A percentile compares a stretch with the other conserved stretches of the same genome.
phyloP scores from a whole-genome alignment of 768 basidiomycete genomes.

The Leccinum disarticulatum region DNA sequence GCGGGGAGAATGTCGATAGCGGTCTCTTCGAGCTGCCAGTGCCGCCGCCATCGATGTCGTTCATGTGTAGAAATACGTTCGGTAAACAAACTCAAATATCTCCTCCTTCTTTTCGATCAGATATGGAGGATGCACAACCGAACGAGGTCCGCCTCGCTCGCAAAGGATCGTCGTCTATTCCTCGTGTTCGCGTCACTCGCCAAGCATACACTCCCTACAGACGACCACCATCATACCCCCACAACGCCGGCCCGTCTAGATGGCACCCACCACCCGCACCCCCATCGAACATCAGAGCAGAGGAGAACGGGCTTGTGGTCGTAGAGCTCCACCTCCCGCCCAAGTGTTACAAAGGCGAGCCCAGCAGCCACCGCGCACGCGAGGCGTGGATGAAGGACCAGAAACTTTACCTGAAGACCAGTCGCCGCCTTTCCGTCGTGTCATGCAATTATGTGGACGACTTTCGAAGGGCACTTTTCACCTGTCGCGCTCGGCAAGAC shows the following conservation, averaged over 20 bases:
- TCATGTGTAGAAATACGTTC: conserved; percentile 14
- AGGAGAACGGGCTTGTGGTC: conserved; percentile 6
- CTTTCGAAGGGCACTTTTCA: conserved; percentile 10
- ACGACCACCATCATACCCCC: background rate
- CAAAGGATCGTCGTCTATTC: conserved; percentile 33
- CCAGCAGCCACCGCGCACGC: conserved; percentile 7
- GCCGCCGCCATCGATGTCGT: conserved; percentile 5
- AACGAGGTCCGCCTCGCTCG: conserved; percentile 38
- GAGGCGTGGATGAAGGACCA: conserved; percentile 16
- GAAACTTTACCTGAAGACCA: conserved; percentile 2
- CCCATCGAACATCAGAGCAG: background rate
- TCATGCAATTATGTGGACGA: conserved; percentile 7
- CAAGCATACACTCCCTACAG: background rate
- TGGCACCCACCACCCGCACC: background rate
- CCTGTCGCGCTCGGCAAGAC: conserved; percentile 4
- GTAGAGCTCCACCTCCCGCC: conserved; percentile 8
- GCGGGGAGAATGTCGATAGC: conserved; percentile 4
- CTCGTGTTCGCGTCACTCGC: conserved; percentile 21
- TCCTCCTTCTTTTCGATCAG: background rate
- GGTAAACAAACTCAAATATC: conserved; percentile 26
- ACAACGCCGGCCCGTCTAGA: conserved; percentile 1
- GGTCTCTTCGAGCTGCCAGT: conserved; percentile 14
- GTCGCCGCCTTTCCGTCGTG: conserved; percentile 13
- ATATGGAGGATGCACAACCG: conserved; percentile 40
- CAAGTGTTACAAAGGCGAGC: conserved; percentile 15